These are phyloP conservation scores for Asclepias syriaca DNA, from an alignment of 257 asterid species.

Conservation along the genomic window DNA sequence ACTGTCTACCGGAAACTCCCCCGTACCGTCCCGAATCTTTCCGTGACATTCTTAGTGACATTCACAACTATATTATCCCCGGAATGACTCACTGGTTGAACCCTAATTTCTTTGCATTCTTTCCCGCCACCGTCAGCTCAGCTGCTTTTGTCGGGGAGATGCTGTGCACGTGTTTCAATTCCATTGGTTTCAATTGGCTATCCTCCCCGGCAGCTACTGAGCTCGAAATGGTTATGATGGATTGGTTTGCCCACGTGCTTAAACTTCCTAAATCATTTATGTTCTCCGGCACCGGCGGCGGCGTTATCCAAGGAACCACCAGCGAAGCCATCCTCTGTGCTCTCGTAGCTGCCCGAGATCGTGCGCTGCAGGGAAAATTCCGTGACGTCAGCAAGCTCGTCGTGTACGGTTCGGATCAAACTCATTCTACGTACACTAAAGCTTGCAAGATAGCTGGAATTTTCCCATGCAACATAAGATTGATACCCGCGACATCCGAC, in stretches of 20 bases:
- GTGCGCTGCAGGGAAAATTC: conserved; percentile 10
- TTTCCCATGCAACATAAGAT: conserved; percentile 26
- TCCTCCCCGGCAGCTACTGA: conserved; percentile 33
- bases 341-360: conserved; percentile 26
- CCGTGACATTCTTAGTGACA: conserved; percentile 18
- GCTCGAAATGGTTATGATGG: conserved; percentile 38
- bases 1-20: conserved; percentile 20
- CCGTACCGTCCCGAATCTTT: conserved; percentile 27
- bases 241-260: conserved; percentile 26
- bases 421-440: conserved; percentile 26
- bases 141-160: conserved; percentile 32
- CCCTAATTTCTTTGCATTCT: conserved; percentile 35
- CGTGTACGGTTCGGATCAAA: conserved; percentile 28
- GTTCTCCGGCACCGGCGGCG: conserved; percentile 33
- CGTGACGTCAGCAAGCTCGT: conserved; percentile 20
- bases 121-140: conserved; percentile 32
- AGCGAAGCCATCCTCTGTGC: conserved; percentile 28
- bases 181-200: conserved; percentile 35
- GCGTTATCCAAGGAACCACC: conserved; percentile 30
- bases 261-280: conserved; percentile 26
- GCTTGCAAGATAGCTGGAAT: conserved; percentile 32
- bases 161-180: conserved; percentile 29
- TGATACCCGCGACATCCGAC: conserved; percentile 14
- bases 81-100: conserved; percentile 38
- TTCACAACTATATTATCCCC: conserved; percentile 20